These are phyloP conservation scores for Infundibulicybe gibba DNA, from an alignment of 768 basidiomycete genomes.

Conservation along the genomic window DNA sequence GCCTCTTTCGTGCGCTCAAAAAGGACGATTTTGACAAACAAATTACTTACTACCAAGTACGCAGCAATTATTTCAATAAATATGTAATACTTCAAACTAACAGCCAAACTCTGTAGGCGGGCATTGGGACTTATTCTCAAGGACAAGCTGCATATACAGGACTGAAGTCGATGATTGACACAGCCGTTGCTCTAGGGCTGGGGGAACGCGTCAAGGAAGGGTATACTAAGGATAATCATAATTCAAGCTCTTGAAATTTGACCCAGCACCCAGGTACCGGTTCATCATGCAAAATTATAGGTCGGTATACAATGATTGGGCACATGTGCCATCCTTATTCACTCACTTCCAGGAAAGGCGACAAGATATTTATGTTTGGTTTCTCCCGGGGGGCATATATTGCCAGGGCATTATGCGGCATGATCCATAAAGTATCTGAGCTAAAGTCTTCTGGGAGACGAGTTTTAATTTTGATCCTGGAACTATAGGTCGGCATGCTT, in stretches of 20 bases:
- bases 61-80: not conserved
- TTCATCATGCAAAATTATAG: not conserved
- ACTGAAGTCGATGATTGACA: not conserved
- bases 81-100: not conserved
- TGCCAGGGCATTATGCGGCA: not conserved
- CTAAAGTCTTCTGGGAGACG: not conserved
- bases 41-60: not conserved
- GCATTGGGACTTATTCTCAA: not conserved
- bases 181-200: not conserved
- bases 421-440: not conserved
- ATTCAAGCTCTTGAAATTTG: not conserved
- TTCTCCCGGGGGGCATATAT: not conserved
- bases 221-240: not conserved
- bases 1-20: not conserved
- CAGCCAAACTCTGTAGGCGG: not conserved
- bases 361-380: not conserved
- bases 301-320: not conserved
- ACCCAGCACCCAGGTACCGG: not conserved
- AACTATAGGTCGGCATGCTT: not conserved
- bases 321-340: not conserved
- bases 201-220: not conserved
- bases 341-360: not conserved
- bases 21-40: not conserved
- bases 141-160: not conserved
- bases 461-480: not conserved